Conservation (phyloP, 176 grass and related monocot genomes). For the Lolium rigidum region DNA sequence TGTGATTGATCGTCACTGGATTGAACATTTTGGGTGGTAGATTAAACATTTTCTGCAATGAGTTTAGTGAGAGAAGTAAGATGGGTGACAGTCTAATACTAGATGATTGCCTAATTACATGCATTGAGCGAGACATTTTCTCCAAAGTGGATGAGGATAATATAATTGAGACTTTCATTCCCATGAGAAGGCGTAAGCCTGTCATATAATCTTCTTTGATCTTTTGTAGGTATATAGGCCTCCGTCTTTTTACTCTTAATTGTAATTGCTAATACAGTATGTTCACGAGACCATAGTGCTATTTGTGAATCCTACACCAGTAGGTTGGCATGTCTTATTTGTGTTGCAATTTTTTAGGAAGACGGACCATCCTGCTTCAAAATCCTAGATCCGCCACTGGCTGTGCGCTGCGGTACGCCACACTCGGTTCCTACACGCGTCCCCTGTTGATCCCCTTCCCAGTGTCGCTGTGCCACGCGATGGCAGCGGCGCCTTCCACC, state of each 20-base stretch:
- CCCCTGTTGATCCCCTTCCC: constrained; percentile 7
- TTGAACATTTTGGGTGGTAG: neutral
- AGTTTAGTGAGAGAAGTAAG: neutral
- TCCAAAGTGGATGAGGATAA: neutral
- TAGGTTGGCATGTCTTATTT: neutral
- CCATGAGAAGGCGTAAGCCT: neutral
- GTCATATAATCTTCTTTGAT: neutral
- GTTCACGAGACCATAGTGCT: neutral
- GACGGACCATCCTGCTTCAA: neutral
- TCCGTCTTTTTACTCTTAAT: neutral
- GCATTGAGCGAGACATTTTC: neutral
- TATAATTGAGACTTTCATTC: neutral
- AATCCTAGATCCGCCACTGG: neutral
- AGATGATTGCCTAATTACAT: neutral
- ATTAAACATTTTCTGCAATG: neutral
- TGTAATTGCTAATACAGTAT: neutral
- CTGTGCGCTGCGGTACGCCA: neutral
- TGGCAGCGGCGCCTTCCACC: constrained; percentile 29
- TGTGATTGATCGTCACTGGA: neutral
- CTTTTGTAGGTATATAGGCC: neutral
- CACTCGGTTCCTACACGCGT: neutral
- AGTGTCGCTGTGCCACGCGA: neutral
- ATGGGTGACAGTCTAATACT: neutral
- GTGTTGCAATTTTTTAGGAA: neutral
- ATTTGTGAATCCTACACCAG: neutral